A percentile compares a stretch with the other conserved stretches of the same genome.
These are phyloP conservation scores for Rhodotorula sp. DNA, from an alignment of 1,284 basidiomycete genomes.

Conservation along the genomic window DNA sequence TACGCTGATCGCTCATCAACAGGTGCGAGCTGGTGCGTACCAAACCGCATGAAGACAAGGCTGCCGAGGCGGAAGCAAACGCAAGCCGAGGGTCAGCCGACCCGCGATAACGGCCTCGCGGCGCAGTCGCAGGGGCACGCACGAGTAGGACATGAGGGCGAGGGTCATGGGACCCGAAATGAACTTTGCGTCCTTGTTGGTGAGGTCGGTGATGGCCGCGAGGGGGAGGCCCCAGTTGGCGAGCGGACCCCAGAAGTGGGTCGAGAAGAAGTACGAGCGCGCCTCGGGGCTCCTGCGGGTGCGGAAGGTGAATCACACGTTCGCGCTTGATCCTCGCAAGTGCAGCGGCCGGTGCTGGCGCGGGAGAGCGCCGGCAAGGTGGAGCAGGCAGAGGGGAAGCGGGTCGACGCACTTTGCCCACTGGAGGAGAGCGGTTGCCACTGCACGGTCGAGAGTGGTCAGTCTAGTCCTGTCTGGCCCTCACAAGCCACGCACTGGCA, in stretches of 20 bases:
- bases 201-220: constrained; percentile 83
- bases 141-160: constrained; percentile 87
- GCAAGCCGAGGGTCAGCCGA: background rate
- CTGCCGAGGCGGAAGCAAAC: constrained; percentile 53
- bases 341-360: background rate
- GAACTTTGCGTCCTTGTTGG: constrained; percentile 82
- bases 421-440: constrained; percentile 10
- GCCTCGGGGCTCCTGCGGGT: constrained; percentile 68
- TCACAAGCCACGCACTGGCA: too few species aligned
- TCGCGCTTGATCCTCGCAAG: too few species aligned
- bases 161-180: constrained; percentile 95
- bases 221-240: constrained; percentile 97
- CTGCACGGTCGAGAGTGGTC: background rate
- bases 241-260: constrained; percentile 59
- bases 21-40: constrained; percentile 53
- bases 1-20: constrained; percentile 56
- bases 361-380: background rate
- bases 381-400: background rate
- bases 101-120: background rate
- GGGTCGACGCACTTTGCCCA: constrained; percentile 17
- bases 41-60: constrained; percentile 92
- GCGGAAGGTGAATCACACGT: too few species aligned
- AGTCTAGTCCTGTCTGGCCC: background rate
- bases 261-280: constrained; percentile 79
- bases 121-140: constrained; percentile 52